Evolutionary conservation across 306 rosid species (phyloP).

Genomic region (Lithocarpus polystachyus): DNA sequence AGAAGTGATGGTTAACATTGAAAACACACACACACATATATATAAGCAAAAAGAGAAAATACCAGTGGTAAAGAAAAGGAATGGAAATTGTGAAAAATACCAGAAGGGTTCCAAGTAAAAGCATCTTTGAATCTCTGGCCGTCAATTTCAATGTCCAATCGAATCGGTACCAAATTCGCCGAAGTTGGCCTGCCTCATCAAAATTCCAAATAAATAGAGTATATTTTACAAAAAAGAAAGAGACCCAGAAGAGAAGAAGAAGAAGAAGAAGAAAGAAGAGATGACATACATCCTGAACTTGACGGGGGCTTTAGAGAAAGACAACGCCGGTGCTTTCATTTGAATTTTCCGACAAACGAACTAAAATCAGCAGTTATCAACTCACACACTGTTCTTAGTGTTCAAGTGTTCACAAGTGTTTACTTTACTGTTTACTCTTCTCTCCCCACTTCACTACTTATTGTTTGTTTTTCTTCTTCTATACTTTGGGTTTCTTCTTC

Average conservation of each 20-base stretch:
- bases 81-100: slow-evolving; percentile 29
- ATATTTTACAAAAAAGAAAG: neutral
- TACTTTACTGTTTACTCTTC: no score
- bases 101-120: slow-evolving; percentile 96
- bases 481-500: no score
- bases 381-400: no score
- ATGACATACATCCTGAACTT: slow-evolving; percentile 70
- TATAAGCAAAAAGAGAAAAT: no score
- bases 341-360: no score
- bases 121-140: slow-evolving; percentile 75
- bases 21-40: no score
- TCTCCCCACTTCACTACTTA: no score
- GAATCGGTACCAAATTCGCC: slow-evolving; percentile 68
- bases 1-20: neutral
- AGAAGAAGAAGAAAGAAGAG: neutral
- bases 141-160: slow-evolving; percentile 71
- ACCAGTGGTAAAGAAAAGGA: neutral
- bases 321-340: slow-evolving; percentile 63
- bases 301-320: slow-evolving; percentile 54
- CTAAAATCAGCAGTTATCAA: no score
- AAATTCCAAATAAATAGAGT: neutral
- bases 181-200: slow-evolving; percentile 57
- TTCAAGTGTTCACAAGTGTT: no score
- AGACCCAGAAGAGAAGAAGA: neutral
- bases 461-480: no score